Conservation (phyloP, 148 eudicot genomes). For the Chenopodium album region DNA sequence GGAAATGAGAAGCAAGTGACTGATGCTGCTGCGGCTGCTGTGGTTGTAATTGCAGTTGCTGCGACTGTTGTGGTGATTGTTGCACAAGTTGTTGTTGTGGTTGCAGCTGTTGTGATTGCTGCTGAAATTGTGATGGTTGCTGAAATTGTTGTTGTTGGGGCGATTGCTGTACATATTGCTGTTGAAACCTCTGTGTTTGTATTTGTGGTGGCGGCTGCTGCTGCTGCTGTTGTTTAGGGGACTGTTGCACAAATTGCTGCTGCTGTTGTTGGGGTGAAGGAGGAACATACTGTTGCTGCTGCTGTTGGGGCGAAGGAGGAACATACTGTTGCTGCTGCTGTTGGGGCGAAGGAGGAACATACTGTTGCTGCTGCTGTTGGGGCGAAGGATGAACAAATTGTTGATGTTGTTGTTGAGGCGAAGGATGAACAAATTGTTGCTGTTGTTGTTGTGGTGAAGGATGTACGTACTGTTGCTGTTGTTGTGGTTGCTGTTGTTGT, state of each 20-base stretch:
- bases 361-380: neutral
- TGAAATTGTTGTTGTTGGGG: constrained; percentile 34
- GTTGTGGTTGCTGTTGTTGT: constrained; percentile 25
- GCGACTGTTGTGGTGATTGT: constrained; percentile 11
- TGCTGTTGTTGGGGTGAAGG: constrained; percentile 16
- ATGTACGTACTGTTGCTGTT: constrained; percentile 25
- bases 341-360: constrained; percentile 20
- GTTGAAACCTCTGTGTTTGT: constrained; percentile 19
- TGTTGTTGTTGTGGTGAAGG: constrained; percentile 32
- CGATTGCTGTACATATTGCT: constrained; percentile 33
- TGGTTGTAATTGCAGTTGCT: neutral
- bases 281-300: constrained; percentile 20
- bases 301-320: constrained; percentile 18
- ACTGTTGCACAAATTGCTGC: neutral
- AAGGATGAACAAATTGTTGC: constrained; percentile 8
- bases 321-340: constrained; percentile 16
- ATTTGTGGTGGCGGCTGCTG: constrained; percentile 27
- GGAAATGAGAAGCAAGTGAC: constrained; percentile 85
- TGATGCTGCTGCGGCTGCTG: constrained; percentile 46
- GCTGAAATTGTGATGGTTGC: constrained; percentile 30
- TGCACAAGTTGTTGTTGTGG: constrained; percentile 24
- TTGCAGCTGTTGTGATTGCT: constrained; percentile 12
- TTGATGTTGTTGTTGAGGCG: constrained; percentile 30
- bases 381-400: constrained; percentile 25
- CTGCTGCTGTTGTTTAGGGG: constrained; percentile 31